Conservation (phyloP, 2,329 filamentous ascomycete species). For the Drechmeria coniospora region DNA sequence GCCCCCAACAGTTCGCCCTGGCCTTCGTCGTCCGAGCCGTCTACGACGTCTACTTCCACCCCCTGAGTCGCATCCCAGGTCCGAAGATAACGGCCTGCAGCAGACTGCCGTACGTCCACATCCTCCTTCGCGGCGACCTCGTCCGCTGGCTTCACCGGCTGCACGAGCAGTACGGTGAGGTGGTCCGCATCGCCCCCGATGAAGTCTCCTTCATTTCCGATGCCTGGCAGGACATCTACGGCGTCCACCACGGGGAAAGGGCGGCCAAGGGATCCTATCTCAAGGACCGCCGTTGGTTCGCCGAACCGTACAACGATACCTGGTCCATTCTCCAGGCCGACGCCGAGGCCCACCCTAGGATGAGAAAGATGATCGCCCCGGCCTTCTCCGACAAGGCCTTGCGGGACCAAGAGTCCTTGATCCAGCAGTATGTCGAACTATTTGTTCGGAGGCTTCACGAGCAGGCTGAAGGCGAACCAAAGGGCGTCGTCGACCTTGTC, state of each 20-base stretch:
- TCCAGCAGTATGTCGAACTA: constrained; percentile 22
- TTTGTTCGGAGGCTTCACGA: constrained; percentile 22
- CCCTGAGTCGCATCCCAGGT: constrained; percentile 16
- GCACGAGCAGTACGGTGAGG: constrained; percentile 24
- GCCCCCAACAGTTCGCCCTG: not conserved
- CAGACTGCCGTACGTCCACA: constrained; percentile 3
- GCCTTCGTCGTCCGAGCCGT: constrained; percentile 1
- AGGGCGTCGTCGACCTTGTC: constrained; percentile 7
- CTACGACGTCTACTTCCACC: constrained; percentile 19
- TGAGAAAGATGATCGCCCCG: constrained; percentile 7
- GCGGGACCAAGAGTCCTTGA: constrained; percentile 10
- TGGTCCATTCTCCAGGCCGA: constrained; percentile 4
- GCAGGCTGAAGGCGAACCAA: constrained; percentile 5
- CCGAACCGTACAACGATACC: constrained; percentile 1
- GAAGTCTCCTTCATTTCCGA: constrained; percentile 27
- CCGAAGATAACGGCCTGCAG: constrained; percentile 6
- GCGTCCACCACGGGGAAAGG: constrained; percentile 1
- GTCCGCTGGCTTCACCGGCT: constrained; percentile 14
- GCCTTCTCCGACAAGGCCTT: constrained; percentile 11
- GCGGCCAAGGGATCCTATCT: constrained; percentile 2
- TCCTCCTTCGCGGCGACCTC: constrained; percentile 9
- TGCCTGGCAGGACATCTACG: constrained; percentile 25
- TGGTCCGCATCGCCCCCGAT: constrained; percentile 30
- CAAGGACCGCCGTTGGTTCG: constrained; percentile 1
- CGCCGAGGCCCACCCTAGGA: constrained; percentile 4